A percentile compares a stretch with the other conserved stretches of the same genome.
Evolutionary conservation across 2,329 filamentous ascomycete genomes (phyloP).

Genomic region (Coniosporium tulheliwenetii): DNA sequence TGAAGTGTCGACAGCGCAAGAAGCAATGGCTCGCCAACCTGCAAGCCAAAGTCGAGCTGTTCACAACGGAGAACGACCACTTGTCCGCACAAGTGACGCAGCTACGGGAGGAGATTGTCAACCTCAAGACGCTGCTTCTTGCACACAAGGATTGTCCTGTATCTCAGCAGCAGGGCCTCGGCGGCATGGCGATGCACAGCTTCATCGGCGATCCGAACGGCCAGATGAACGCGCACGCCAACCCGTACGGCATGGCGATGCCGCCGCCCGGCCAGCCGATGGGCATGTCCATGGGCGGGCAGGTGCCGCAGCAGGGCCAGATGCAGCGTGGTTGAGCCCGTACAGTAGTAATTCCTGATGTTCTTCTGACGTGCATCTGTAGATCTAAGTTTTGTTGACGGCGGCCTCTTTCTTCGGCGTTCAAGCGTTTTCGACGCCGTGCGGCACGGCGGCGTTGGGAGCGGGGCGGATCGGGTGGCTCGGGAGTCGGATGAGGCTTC

Average conservation of each 20-base stretch:
- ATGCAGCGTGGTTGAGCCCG: slow-evolving; percentile 10
- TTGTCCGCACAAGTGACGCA: slow-evolving; percentile 71
- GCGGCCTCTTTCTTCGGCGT: no score
- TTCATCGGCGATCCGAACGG: slow-evolving; percentile 26
- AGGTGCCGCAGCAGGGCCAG: slow-evolving; percentile 9
- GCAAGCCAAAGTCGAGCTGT: slow-evolving; percentile 87
- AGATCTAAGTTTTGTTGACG: no score
- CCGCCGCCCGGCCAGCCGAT: slow-evolving; percentile 11
- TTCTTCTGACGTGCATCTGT: no score
- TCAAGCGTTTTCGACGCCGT: no score
- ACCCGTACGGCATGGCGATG: slow-evolving; percentile 32
- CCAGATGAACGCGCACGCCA: slow-evolving; percentile 18
- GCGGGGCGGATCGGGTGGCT: no score
- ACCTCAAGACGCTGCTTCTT: slow-evolving; percentile 79
- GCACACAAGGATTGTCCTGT: slow-evolving; percentile 95
- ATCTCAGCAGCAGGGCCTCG: slow-evolving; percentile 67
- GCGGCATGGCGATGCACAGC: slow-evolving; percentile 32
- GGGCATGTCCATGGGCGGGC: slow-evolving; percentile 9
- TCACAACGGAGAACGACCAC: slow-evolving; percentile 79
- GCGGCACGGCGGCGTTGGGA: no score
- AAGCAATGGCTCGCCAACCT: slow-evolving; percentile 97
- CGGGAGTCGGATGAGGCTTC: no score
- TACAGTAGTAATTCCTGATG: no score
- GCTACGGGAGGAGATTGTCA: slow-evolving; percentile 83
- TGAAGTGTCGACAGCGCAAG: slow-evolving; percentile 95